Evolutionary conservation across 257 asterid species (phyloP).

Genomic region (Avicennia marina): DNA sequence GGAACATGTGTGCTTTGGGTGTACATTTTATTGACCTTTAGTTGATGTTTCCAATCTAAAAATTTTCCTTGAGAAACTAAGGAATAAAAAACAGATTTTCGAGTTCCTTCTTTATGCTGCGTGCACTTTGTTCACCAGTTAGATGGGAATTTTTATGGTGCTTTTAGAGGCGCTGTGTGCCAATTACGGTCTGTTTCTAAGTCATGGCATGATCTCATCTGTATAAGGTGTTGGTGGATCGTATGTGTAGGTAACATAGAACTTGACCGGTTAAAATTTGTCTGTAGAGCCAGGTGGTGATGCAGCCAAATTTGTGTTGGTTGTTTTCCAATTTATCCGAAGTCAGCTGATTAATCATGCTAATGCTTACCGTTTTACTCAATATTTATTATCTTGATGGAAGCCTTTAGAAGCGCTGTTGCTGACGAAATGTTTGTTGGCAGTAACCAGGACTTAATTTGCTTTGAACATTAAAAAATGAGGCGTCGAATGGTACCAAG

Average conservation of each 20-base stretch:
- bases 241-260: too few relatives aligned
- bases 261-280: neutral
- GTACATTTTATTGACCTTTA: slow-evolving; percentile 16
- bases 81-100: neutral
- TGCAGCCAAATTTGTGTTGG: neutral
- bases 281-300: neutral
- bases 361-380: neutral
- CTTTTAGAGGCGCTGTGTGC: neutral
- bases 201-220: neutral
- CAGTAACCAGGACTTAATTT: too few relatives aligned
- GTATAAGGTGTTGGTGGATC: too few relatives aligned
- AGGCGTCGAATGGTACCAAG: neutral
- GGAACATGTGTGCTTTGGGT: slow-evolving; percentile 13
- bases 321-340: neutral
- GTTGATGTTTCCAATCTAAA: neutral
- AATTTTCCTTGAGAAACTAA: neutral
- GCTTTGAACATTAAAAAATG: too few relatives aligned
- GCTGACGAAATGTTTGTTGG: too few relatives aligned
- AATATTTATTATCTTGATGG: too few relatives aligned
- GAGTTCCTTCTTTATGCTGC: neutral
- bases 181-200: neutral
- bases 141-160: neutral
- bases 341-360: neutral
- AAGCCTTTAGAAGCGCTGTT: too few relatives aligned
- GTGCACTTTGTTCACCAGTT: slow-evolving; percentile 5